phyloP scores from a whole-genome alignment of 352 stramenopile species.

The Phytophthora nicotianae region DNA sequence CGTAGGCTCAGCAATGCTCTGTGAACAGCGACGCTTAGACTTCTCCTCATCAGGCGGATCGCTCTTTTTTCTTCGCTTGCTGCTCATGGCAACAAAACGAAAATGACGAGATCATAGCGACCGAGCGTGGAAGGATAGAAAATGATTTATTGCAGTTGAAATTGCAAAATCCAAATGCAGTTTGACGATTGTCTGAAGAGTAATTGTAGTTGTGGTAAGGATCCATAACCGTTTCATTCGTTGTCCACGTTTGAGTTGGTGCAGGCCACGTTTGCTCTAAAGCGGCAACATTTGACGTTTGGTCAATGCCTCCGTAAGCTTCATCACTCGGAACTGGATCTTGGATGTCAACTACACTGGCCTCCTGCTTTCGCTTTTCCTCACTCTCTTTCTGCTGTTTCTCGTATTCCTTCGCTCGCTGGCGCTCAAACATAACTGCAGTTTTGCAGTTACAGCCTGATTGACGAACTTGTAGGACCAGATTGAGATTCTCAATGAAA shows the following conservation, averaged over 20 bases:
- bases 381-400: slow-evolving; percentile 17
- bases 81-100: no score
- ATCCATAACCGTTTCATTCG: slow-evolving; percentile 5
- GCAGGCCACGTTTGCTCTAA: slow-evolving; percentile 8
- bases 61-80: no score
- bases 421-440: slow-evolving; percentile 17
- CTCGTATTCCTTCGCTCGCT: slow-evolving; percentile 19
- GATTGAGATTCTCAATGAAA: no score
- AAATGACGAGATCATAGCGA: no score
- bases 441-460: slow-evolving; percentile 27
- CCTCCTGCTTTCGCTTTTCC: slow-evolving; percentile 14
- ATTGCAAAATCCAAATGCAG: no score
- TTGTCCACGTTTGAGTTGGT: slow-evolving; percentile 5
- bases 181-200: no score
- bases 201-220: slow-evolving; percentile 34
- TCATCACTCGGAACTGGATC: background rate
- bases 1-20: no score
- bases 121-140: no score
- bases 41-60: no score
- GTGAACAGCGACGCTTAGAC: no score
- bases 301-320: background rate
- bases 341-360: background rate
- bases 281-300: slow-evolving; percentile 2
- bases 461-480: no score
- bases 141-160: no score